Evolutionary conservation across 768 basidiomycete species (phyloP), one percentile per base, ranked within the genome.

Genomic region (Chiua virens): DNA sequence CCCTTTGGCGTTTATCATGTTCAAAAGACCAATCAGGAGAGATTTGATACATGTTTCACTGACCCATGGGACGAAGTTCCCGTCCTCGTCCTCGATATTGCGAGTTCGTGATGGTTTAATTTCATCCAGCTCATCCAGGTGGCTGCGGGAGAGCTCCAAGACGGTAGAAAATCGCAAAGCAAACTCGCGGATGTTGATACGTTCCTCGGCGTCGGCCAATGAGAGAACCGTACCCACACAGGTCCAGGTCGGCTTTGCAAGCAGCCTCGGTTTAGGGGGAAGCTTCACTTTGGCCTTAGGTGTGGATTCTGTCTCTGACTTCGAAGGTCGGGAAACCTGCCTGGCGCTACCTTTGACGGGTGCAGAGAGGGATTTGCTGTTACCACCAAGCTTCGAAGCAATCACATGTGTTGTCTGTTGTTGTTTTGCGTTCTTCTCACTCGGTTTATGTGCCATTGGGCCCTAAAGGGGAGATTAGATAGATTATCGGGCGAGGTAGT

Each of bases 141-240:
- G 78, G 3, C 67, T 76, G 74, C 42, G 80, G 63, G 37, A 78
- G 21, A 69, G 59, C 71, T 81, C 79, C 57, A 85, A 65, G 15
- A 80, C 49, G 25, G 73, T 71, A 2, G 74, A 72, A 55, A 91
- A 91, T 30, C 89, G 78, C 42, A 87, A 62, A 11, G 80, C 62
- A 63, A 90, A 92, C 67, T 92, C 89, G 50, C 89, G 82, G 38
- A 91, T 84, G 57, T 81, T 73, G 42, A 91, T 78, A 10, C 89
- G 82, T 23, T 77, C 74, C 54, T 86, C 76, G 1, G 77, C 81
- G 36, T 80, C 78, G 1, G 71, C 60, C 35, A 72, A 69, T 6
- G 73, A 67, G 14, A 86, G 69, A 27, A 56, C 58, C 13, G 75
- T 71, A 1, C 71, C 72, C 7, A 87, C 62, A 7, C 63, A 59